Base-by-base conservation (phyloP, 1,284 basidiomycete genomes). In the Chiua sp. region DNA sequence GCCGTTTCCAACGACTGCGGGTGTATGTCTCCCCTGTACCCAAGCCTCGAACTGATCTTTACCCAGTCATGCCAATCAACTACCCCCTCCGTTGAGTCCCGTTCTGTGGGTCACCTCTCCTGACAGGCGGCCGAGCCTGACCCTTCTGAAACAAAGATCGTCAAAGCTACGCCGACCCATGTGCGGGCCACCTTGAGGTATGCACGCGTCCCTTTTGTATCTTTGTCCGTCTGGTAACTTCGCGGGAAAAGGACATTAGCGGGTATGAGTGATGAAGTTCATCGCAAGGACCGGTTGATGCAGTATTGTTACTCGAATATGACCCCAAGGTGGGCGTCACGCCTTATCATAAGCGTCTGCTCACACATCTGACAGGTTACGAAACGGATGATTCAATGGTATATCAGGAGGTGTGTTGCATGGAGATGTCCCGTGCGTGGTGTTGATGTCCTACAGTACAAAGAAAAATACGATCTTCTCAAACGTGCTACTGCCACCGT, bases 341-440 rank as follows among this genome's bases (percentile, higher is more conserved):
- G 37, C 37, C 5, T 61, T 32, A 15, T 33, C n/a, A 35, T 4
- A 49, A 47, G 51, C 39, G 33, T 35, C 23, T 62, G 48, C 61
- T 64, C 32, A 71, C n/a, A 22, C 56, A 20, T 39, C 52, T 37
- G 48, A n/a, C 35, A 93, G 91, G 78, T 78, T 42, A 91, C 91
- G 10, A 94, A 94, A 71, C 78, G 59, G 92, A 95, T 65, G 84
- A 85, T 35, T 88, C 90, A 10, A 76, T 79, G 37, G 92, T 92
- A 7, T 95, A 92, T 69, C 80, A 84, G 63, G 79, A 91, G 75
- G 92, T 92, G 66, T 59, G 85, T 78, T 15, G 28, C 28, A 33
- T 37, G 5, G 4, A 48, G n/a, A 53, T 13, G 35, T 47, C 49
- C n/a, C 51, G 47, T 44, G 48, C 7, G 13, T 42, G 5, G 18